Percentiles rank a stretch among this genome's conserved stretches.
phyloP scores from a whole-genome alignment of 805 yeast genomes.

The Pichia ethanolica region DNA sequence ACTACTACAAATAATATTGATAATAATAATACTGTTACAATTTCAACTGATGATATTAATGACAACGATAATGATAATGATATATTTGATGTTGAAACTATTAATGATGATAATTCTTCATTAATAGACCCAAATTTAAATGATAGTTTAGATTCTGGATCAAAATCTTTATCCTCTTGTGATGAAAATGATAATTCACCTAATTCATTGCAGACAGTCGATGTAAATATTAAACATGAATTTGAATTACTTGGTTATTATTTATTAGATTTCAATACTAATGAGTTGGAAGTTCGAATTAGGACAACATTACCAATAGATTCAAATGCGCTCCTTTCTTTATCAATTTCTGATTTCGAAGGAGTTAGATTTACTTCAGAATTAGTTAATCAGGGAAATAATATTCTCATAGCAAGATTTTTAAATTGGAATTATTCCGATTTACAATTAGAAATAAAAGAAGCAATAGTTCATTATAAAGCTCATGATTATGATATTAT shows the following conservation, averaged over 20 bases:
- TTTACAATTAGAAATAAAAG: background rate
- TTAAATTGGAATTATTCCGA: background rate
- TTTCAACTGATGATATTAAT: no score
- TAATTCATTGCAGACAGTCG: no score
- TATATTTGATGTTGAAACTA: background rate
- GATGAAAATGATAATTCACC: no score
- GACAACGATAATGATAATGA: background rate
- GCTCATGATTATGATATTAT: conserved; percentile 1
- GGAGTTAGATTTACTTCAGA: conserved; percentile 1
- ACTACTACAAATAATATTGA: no score
- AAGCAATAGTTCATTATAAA: conserved; percentile 1
- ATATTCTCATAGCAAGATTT: background rate
- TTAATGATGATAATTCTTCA: background rate
- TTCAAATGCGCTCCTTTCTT: background rate
- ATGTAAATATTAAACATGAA: background rate
- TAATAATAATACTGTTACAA: no score
- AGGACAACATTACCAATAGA: background rate
- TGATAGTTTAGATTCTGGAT: no score
- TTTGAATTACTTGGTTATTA: conserved; percentile 1
- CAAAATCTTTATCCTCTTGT: no score
- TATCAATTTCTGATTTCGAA: background rate
- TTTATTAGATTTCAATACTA: background rate
- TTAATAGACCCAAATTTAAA: no score
- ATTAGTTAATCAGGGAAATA: background rate
- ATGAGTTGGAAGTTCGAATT: conserved; percentile 3